phyloP scores from a whole-genome alignment of 2,329 filamentous ascomycete genomes.

The Alternaria panax region DNA sequence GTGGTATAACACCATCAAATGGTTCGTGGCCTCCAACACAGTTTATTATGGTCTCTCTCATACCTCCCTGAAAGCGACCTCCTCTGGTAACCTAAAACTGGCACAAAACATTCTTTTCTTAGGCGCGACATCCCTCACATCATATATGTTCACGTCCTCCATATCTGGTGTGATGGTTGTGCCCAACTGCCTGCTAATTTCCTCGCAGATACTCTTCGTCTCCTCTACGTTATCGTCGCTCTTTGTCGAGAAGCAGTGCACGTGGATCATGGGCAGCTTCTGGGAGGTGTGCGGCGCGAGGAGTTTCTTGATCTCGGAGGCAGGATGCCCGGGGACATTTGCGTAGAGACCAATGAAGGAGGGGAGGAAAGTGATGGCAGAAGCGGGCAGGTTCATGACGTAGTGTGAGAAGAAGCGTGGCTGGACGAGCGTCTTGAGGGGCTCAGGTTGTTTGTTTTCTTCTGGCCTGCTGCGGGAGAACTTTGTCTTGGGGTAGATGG shows the following conservation, averaged over 20 bases:
- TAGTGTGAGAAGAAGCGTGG: slow-evolving; percentile 88
- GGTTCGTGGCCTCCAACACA: neutral
- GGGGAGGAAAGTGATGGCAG: slow-evolving; percentile 82
- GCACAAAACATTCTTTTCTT: slow-evolving; percentile 98
- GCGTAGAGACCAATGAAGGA: slow-evolving; percentile 81
- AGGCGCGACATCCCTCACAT: slow-evolving; percentile 87
- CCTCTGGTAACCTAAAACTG: slow-evolving; percentile 81
- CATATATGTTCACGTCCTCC: slow-evolving; percentile 62
- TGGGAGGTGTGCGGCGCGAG: slow-evolving; percentile 52
- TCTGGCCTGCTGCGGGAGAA: slow-evolving; percentile 35
- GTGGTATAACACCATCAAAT: neutral
- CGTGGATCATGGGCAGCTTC: slow-evolving; percentile 82
- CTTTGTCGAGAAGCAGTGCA: slow-evolving; percentile 93
- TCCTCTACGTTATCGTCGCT: slow-evolving; percentile 74
- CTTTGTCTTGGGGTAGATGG: slow-evolving; percentile 48
- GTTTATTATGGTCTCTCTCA: neutral
- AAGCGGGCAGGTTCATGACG: slow-evolving; percentile 96
- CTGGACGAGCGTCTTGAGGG: slow-evolving; percentile 56
- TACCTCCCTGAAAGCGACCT: slow-evolving; percentile 75
- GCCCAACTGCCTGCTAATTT: slow-evolving; percentile 69
- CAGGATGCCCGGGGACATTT: slow-evolving; percentile 53
- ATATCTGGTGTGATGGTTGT: slow-evolving; percentile 66
- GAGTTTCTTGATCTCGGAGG: slow-evolving; percentile 37
- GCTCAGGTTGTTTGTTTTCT: slow-evolving; percentile 30
- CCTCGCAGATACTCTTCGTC: slow-evolving; percentile 67